A percentile compares a stretch with the other conserved stretches of the same genome.
Evolutionary conservation across 164 flowering plant genomes (phyloP).

Genomic region (Malania oleifera): DNA sequence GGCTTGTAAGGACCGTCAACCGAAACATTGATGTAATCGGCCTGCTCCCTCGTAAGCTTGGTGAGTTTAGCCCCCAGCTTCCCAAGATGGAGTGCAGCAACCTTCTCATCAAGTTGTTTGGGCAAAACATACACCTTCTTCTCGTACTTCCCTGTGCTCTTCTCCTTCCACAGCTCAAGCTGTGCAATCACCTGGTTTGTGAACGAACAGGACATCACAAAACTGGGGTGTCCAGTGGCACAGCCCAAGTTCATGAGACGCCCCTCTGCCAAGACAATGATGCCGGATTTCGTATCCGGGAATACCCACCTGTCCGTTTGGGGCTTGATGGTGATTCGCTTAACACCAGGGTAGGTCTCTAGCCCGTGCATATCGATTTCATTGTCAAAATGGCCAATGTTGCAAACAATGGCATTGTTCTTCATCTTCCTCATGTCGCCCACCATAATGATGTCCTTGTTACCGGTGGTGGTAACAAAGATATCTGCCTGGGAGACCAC

Average conservation of each 20-base stretch:
- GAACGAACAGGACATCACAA: slow-evolving; percentile 79
- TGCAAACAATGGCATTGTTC: slow-evolving; percentile 83
- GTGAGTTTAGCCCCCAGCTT: slow-evolving; percentile 78
- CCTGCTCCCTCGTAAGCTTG: slow-evolving; percentile 62
- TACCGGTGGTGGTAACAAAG: slow-evolving; percentile 79
- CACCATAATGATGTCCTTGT: slow-evolving; percentile 80
- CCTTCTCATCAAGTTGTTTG: slow-evolving; percentile 79
- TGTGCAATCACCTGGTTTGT: slow-evolving; percentile 86
- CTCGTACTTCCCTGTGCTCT: slow-evolving; percentile 52
- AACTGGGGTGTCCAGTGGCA: slow-evolving; percentile 84
- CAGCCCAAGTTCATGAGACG: slow-evolving; percentile 82
- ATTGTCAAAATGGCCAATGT: slow-evolving; percentile 81
- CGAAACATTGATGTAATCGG: slow-evolving; percentile 66
- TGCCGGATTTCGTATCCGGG: slow-evolving; percentile 63
- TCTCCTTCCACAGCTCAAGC: slow-evolving; percentile 80
- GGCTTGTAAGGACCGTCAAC: slow-evolving; percentile 81
- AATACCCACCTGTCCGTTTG: slow-evolving; percentile 80
- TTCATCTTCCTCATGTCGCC: slow-evolving; percentile 76
- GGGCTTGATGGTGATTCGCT: slow-evolving; percentile 82
- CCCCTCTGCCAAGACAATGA: slow-evolving; percentile 73
- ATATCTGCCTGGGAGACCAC: slow-evolving; percentile 60
- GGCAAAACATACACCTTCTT: slow-evolving; percentile 74
- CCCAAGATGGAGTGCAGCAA: slow-evolving; percentile 68
- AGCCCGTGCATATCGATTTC: slow-evolving; percentile 74
- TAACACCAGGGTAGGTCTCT: slow-evolving; percentile 68